Evolutionary conservation across 2,329 filamentous ascomycete species (phyloP).

Genomic region (Balansia obtecta): DNA sequence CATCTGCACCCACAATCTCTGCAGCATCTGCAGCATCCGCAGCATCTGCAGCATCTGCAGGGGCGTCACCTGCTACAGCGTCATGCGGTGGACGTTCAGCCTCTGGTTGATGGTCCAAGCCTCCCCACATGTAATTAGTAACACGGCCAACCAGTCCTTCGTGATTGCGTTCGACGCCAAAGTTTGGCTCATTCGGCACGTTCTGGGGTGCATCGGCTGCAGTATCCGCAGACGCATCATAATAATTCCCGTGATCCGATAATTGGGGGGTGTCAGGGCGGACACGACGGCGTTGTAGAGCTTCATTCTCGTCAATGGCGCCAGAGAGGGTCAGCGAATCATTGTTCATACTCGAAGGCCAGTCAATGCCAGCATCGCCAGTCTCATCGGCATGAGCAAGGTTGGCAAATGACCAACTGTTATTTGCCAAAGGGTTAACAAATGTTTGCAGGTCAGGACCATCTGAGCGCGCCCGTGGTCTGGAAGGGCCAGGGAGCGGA

Average conservation of each 20-base stretch:
- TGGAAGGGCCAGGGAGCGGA: conserved; percentile 13
- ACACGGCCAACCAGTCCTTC: conserved; percentile 22
- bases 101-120: conserved; percentile 29
- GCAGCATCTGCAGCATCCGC: conserved; percentile 12
- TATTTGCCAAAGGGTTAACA: conserved; percentile 43
- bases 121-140: conserved; percentile 51
- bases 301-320: not conserved
- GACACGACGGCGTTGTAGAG: not conserved
- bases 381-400: conserved; percentile 18
- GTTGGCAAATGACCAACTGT: conserved; percentile 46
- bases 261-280: not conserved
- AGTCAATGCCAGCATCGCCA: conserved; percentile 5
- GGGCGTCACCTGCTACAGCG: conserved; percentile 2
- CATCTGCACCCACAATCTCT: conserved; percentile 22
- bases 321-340: not conserved
- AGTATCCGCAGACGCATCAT: not conserved
- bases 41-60: conserved; percentile 20
- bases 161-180: conserved; percentile 9
- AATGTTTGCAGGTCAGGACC: conserved; percentile 32
- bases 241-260: conserved; percentile 3
- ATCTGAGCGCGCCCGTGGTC: conserved; percentile 45
- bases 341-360: not conserved
- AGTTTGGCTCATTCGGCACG: conserved; percentile 3
- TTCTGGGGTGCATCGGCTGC: conserved; percentile 7
- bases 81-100: conserved; percentile 13